A percentile compares a stretch with the other conserved stretches of the same genome.
Conservation (phyloP, 495 filamentous ascomycete species). For the Penicillium taxi region DNA sequence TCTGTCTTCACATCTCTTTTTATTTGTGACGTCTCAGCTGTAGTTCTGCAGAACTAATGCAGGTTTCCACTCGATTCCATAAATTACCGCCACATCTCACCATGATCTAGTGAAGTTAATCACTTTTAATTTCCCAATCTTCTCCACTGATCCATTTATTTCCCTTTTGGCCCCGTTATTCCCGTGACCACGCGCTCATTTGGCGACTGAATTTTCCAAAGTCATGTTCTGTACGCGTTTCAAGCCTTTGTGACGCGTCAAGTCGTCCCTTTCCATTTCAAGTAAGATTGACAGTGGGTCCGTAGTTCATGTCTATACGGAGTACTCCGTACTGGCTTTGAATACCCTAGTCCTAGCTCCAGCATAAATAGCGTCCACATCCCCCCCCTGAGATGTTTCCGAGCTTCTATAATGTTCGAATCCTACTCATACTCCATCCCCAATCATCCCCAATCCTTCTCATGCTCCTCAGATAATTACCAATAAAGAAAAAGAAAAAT, state of each 20-base stretch:
- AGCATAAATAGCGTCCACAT: too few relatives aligned
- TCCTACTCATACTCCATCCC: too few relatives aligned
- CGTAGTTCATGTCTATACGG: conserved; percentile 7
- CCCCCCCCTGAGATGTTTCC: too few relatives aligned
- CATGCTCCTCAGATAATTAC: too few relatives aligned
- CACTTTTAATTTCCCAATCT: background rate
- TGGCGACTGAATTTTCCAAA: conserved; percentile 27
- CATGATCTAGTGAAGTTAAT: background rate
- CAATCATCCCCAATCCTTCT: too few relatives aligned
- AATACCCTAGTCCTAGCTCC: too few relatives aligned
- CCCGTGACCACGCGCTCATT: conserved; percentile 38
- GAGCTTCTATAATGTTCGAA: too few relatives aligned
- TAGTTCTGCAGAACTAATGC: background rate
- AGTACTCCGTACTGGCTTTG: conserved; percentile 1
- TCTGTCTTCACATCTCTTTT: background rate
- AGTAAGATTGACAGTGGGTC: conserved; percentile 12
- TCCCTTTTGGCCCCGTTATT: conserved; percentile 14
- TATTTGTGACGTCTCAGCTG: background rate
- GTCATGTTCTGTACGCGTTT: conserved; percentile 34
- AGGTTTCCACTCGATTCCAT: background rate
- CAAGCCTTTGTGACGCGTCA: conserved; percentile 31
- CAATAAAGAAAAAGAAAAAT: conserved; percentile 6
- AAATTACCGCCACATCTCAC: background rate
- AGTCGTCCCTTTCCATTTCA: background rate
- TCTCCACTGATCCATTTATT: background rate